Evolutionary conservation across 148 eudicot species (phyloP).

Genomic region (Heliamphora exappendiculata): DNA sequence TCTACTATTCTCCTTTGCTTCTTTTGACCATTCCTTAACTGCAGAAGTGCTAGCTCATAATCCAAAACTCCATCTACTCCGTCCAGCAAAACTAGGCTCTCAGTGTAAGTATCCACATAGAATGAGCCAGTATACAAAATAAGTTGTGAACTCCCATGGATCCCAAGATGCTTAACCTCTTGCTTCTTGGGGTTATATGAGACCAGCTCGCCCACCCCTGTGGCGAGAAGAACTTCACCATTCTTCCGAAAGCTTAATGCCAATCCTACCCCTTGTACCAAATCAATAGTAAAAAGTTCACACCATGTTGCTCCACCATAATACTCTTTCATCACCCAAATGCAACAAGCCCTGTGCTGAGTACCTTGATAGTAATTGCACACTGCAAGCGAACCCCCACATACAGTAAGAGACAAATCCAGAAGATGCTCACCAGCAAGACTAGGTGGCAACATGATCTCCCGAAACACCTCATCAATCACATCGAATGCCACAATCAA

Average conservation of each 20-base stretch:
- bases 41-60: neutral
- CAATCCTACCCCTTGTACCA: neutral
- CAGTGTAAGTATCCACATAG: conserved; percentile 10
- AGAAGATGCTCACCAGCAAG: neutral
- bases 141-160: neutral
- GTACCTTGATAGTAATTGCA: neutral
- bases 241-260: conserved; percentile 10
- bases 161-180: conserved; percentile 5
- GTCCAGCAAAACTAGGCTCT: conserved; percentile 19
- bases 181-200: conserved; percentile 5
- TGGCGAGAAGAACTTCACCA: conserved; percentile 13
- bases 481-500: conserved; percentile 26
- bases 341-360: neutral
- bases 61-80: neutral
- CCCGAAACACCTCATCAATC: conserved; percentile 25
- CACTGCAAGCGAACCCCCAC: neutral
- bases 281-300: conserved; percentile 8
- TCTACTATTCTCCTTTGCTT: neutral
- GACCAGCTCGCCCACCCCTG: conserved; percentile 6
- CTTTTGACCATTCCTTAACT: neutral
- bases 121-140: neutral
- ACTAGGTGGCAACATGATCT: conserved; percentile 18
- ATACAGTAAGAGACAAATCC: neutral
- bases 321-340: conserved; percentile 25
- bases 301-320: conserved; percentile 17